Evolutionary conservation across 2,329 filamentous ascomycete genomes (phyloP).

Genomic region (Clonostachys solani): DNA sequence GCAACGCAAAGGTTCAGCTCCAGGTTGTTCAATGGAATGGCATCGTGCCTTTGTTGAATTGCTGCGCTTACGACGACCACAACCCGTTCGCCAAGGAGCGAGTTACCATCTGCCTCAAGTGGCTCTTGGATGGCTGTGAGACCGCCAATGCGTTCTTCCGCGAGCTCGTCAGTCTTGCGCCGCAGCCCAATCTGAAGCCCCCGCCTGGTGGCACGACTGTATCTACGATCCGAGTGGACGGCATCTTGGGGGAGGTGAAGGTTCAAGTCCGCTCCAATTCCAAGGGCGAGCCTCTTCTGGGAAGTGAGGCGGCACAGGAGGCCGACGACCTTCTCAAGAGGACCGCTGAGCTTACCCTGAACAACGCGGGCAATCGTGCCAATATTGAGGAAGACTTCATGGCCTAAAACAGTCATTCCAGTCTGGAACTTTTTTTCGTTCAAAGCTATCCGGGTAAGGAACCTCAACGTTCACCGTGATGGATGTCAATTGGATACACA

Average conservation of each 20-base stretch:
- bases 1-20: constrained; percentile 73
- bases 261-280: constrained; percentile 41
- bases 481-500: no score
- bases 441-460: no score
- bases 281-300: constrained; percentile 11
- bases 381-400: constrained; percentile 41
- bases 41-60: constrained; percentile 82
- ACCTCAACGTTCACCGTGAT: no score
- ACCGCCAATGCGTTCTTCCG: constrained; percentile 70
- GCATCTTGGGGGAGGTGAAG: constrained; percentile 51
- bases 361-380: constrained; percentile 7
- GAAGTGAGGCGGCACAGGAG: constrained; percentile 33
- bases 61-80: constrained; percentile 86
- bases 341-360: constrained; percentile 5
- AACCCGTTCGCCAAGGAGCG: constrained; percentile 94
- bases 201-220: constrained; percentile 25
- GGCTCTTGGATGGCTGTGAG: constrained; percentile 69
- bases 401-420: constrained; percentile 17
- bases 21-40: constrained; percentile 84
- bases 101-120: constrained; percentile 84
- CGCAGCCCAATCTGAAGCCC: constrained; percentile 30
- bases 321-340: constrained; percentile 36
- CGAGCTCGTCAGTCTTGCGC: constrained; percentile 48
- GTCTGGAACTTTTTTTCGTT: no score
- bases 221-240: constrained; percentile 47